phyloP scores from a whole-genome alignment of 305 asterid species.

The Rubia balearica region DNA sequence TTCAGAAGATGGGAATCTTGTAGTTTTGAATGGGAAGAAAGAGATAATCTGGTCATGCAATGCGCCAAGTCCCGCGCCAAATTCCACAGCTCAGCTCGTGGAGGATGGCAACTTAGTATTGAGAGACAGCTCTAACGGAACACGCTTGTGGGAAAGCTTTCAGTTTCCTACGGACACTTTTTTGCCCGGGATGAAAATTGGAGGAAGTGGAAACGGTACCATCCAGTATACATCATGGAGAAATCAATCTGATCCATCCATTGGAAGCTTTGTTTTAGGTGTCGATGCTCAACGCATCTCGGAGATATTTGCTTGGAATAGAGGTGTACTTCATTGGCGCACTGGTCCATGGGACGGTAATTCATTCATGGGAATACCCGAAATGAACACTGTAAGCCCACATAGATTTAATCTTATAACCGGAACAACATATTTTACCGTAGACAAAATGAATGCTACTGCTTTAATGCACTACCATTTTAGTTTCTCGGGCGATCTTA shows the following conservation, averaged over 20 bases:
- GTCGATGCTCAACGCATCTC: constrained; percentile 1
- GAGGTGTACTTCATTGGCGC: constrained; percentile 14
- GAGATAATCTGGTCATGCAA: not conserved
- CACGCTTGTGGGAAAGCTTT: not conserved
- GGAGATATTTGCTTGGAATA: constrained; percentile 7
- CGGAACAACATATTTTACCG: constrained; percentile 11
- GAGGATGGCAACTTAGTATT: not conserved
- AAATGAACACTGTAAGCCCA: constrained; percentile 7
- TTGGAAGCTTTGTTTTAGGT: constrained; percentile 9
- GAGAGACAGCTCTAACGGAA: not conserved
- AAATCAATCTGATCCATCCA: constrained; percentile 4
- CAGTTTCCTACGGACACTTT: constrained; percentile 26
- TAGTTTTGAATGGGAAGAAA: not conserved
- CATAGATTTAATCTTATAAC: constrained; percentile 13
- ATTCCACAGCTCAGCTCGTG: not conserved
- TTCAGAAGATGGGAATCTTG: not conserved
- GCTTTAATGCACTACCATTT: not conserved
- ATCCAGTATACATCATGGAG: constrained; percentile 18
- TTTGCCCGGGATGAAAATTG: constrained; percentile 15
- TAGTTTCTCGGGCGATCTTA: not conserved
- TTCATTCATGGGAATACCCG: constrained; percentile 18
- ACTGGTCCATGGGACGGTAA: constrained; percentile 28
- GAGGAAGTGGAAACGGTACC: not conserved
- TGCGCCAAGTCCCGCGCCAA: not conserved
- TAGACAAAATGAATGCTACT: not conserved